Evolutionary conservation across 176 grass and related monocot genomes (phyloP).

Genomic region (Elymus sibiricus): DNA sequence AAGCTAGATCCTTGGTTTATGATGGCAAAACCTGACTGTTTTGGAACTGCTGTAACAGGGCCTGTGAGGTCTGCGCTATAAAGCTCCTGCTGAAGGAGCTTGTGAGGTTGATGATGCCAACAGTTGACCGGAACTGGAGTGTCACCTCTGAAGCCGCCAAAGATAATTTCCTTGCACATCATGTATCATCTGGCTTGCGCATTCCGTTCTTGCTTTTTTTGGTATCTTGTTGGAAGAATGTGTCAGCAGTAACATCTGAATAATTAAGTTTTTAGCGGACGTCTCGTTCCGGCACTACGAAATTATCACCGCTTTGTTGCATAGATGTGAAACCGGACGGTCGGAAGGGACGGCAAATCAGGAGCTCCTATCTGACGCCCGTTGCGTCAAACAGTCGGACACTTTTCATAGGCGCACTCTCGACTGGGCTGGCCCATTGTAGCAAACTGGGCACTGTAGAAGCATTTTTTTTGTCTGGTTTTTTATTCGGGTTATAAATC

Average conservation of each 20-base stretch:
- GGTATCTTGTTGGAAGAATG: neutral
- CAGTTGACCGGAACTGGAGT: neutral
- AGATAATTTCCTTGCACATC: no score
- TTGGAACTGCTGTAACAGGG: slow-evolving; percentile 27
- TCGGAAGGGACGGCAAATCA: no score
- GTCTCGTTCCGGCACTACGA: neutral
- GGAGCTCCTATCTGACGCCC: no score
- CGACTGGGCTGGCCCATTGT: no score
- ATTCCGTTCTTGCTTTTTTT: neutral
- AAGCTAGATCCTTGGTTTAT: neutral
- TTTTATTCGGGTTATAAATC: no score
- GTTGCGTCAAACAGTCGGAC: no score
- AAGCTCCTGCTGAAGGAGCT: neutral
- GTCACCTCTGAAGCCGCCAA: neutral
- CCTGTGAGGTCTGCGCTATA: slow-evolving; percentile 48
- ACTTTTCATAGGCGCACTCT: no score
- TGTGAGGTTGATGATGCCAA: neutral
- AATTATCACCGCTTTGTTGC: neutral
- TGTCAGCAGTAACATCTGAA: neutral
- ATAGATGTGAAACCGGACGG: no score
- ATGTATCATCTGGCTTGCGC: neutral
- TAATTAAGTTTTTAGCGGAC: neutral
- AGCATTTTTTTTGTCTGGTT: no score
- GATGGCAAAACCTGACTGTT: neutral
- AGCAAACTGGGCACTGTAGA: no score